Evolutionary conservation across 805 yeast genomes (phyloP).

Genomic region (Metahyphopichia silvanorum): DNA sequence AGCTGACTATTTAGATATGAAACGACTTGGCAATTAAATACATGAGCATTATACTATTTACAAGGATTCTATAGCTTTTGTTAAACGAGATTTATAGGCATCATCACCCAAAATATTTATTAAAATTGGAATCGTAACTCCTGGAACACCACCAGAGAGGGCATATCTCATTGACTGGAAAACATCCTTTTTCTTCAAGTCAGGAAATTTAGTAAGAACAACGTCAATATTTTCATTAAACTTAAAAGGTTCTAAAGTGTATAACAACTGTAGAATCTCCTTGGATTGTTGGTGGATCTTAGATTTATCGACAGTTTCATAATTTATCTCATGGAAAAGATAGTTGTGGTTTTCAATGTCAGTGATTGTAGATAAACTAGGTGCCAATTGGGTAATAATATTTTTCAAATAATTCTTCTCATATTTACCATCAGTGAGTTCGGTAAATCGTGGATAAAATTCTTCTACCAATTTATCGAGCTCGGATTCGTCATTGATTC

Average conservation of each 20-base stretch:
- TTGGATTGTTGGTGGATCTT: conserved; percentile 11
- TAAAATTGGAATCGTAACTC: conserved; percentile 60
- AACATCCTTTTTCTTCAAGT: conserved; percentile 34
- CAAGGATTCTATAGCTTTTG: conserved; percentile 7
- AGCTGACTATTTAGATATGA: conserved; percentile 3
- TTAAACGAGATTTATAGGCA: conserved; percentile 26
- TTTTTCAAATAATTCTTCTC: conserved; percentile 20
- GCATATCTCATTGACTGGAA: conserved; percentile 66
- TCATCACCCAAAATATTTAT: conserved; percentile 51
- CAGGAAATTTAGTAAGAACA: conserved; percentile 3
- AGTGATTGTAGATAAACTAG: conserved; percentile 48
- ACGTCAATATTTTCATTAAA: conserved; percentile 11
- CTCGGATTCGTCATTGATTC: conserved; percentile 34
- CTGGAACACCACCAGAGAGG: conserved; percentile 66
- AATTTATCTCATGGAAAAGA: conserved; percentile 41
- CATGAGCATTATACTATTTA: background rate
- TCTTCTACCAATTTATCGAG: conserved; percentile 36
- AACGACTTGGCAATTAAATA: background rate
- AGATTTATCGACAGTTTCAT: conserved; percentile 12
- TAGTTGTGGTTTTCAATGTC: conserved; percentile 54
- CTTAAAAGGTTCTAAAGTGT: conserved; percentile 5
- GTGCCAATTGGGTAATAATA: conserved; percentile 44
- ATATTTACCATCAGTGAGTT: conserved; percentile 7
- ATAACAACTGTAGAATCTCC: conserved; percentile 12
- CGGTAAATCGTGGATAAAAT: conserved; percentile 16